Base-by-base conservation (phyloP, 1,284 basidiomycete genomes). In the Anthracocystis walkeri region DNA sequence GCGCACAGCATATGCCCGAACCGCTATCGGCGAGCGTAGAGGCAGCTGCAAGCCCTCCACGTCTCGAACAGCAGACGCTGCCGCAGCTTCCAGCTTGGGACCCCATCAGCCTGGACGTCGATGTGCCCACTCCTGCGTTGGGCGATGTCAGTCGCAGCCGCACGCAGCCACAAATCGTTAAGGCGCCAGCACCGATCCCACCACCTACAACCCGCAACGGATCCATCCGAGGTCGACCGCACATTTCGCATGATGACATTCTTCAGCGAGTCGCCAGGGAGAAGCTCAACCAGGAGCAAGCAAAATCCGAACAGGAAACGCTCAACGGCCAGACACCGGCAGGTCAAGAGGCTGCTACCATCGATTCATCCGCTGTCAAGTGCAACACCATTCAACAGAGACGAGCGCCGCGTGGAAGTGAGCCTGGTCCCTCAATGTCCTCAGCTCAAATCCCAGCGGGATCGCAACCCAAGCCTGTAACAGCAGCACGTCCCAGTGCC, bases 181-280 rank as follows among this genome's bases (percentile, higher is more conserved):
- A 42, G 10, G 48, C 52, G 1, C 21, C 52, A 3, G 46, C 48
- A 4, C 20, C 70, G 1, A 58, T 65, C n/a, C 45, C 61, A 1
- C 58, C 58, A 12, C 62, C 61, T 8, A 54, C 62, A 3, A 45
- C n/a, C 16, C 58, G 61, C 11, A 64, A 51, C 31, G 61, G 58
- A 7, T 60, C 63, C 2, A 7, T 59, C 5, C 62, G 76, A 16
- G 70, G 65, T 16, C 67, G 82, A 20, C 83, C 83, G 11, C 80
- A 82, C 58, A 85, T 85, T 52, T 80, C 83, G 18, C 75, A 82
- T 11, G 82, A 84, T 51, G 69, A 76, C 12, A 79, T 85, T 23
- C 77, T 83, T 20, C 68, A 76, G 61, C 77, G 83, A n/a, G 79
- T 84, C 4, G 81, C 79, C 1, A 53, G 46, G 23, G 75, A 81